Percentiles rank a stretch among this genome's conserved stretches.
Evolutionary conservation across 805 yeast genomes (phyloP).

Genomic region (Kuraishia cidri): DNA sequence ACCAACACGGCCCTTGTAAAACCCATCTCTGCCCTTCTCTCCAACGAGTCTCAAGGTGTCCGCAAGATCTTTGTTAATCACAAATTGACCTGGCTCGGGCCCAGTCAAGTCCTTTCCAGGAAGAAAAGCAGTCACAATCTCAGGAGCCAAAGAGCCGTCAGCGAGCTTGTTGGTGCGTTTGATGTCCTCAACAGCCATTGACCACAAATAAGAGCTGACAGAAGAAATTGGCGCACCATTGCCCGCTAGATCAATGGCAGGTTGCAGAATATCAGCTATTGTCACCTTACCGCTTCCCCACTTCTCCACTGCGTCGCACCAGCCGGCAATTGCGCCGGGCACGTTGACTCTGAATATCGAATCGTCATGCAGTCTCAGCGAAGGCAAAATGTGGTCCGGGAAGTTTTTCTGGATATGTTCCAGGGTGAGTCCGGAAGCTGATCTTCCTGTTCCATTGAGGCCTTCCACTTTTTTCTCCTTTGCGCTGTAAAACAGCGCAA

Average conservation of each 20-base stretch:
- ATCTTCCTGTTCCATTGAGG: constrained; percentile 68
- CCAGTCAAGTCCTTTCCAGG: constrained; percentile 27
- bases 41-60: constrained; percentile 42
- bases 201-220: constrained; percentile 46
- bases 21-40: constrained; percentile 51
- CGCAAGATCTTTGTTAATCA: constrained; percentile 45
- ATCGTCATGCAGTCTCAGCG: constrained; percentile 34
- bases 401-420: constrained; percentile 32
- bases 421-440: constrained; percentile 41
- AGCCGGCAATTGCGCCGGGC: constrained; percentile 77
- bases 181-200: constrained; percentile 27
- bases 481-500: constrained; percentile 48
- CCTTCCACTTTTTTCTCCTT: constrained; percentile 47
- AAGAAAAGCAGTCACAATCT: constrained; percentile 22
- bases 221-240: constrained; percentile 58
- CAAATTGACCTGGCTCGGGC: constrained; percentile 53
- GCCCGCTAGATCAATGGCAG: constrained; percentile 64
- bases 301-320: constrained; percentile 57
- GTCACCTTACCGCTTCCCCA: constrained; percentile 71
- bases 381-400: constrained; percentile 32
- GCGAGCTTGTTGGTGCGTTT: constrained; percentile 21
- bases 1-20: constrained; percentile 66
- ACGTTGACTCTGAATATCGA: constrained; percentile 60
- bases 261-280: constrained; percentile 46
- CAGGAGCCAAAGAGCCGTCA: too few species aligned